Base-by-base conservation (phyloP, 2,329 filamentous ascomycete species). In the Colletotrichum endophyticum region DNA sequence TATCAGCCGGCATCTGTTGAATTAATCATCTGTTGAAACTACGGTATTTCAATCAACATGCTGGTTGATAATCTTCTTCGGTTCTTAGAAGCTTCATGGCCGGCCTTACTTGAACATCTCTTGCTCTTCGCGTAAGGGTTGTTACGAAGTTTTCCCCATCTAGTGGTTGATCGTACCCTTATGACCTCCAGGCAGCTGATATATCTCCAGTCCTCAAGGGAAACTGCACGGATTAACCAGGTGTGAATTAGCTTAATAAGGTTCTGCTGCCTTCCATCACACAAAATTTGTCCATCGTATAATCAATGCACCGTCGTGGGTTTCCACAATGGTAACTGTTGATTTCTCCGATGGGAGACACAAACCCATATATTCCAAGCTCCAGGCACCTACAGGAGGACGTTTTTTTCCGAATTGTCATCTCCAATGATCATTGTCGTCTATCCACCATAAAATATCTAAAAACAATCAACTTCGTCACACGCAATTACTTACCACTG, bases 351-450 rank as follows among this genome's bases (percentile, higher is more conserved):
- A 49, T 49, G 3, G n/a, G n/a, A 49, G 6, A 22, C 19, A 13
- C n/a, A 22, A 49, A 22, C 3, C 6, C 44, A 8, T 49, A 13
- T 22, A 49, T 22, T 13, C n/a, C 19, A 22, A 13, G n/a, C 44
- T 22, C 6, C 6, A 3, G 44, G n/a, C 3, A 7, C 44, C 2
- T n/a, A 11, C 11, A 49, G 11, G 1, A 22, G 11, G 1, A 22
- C 2, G 0, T 0, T 49, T 22, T 22, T 2, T 6, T 22, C 12
- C 3, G 6, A 49, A 49, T 22, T 12, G 3, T 22, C 6, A 13
- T 22, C 9, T 1, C 8, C n/a, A 49, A 49, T 44, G 16, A 3
- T 8, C 6, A n/a, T 49, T 13, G 9, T 49, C n/a, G n/a, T 22
- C 44, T 22, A 22, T 22, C 11, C 3, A 1, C 12, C 6, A 22